A percentile compares a stretch with the other conserved stretches of the same genome.
Conservation (phyloP, 352 stramenopile genomes). For the Aphanomyces astaci region DNA sequence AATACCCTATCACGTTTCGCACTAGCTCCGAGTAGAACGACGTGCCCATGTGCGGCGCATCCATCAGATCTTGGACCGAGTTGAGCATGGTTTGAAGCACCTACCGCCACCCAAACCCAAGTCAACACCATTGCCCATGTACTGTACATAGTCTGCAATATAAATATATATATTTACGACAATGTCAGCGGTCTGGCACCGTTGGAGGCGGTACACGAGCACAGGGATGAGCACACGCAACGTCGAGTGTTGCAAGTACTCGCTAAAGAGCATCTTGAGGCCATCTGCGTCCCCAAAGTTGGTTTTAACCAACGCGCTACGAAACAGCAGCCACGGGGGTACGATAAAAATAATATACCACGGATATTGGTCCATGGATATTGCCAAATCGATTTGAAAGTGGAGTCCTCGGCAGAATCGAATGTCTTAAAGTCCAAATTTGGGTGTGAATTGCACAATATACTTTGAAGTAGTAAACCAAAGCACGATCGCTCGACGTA, state of each 20-base stretch:
- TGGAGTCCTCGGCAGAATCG: no score
- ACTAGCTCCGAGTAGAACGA: slow-evolving; percentile 1
- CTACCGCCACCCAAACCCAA: background rate
- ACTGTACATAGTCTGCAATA: no score
- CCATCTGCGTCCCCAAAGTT: background rate
- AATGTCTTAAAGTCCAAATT: no score
- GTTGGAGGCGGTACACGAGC: slow-evolving; percentile 31
- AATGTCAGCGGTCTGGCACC: slow-evolving; percentile 28
- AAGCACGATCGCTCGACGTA: no score
- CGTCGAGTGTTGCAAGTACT: slow-evolving; percentile 24
- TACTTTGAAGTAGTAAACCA: no score
- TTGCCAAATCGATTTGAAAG: no score
- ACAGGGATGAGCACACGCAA: slow-evolving; percentile 30
- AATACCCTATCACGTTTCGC: background rate
- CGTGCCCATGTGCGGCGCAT: background rate
- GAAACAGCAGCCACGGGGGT: no score
- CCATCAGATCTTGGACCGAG: background rate
- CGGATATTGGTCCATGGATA: no score
- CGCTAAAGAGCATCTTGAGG: slow-evolving; percentile 28
- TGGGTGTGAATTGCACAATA: no score
- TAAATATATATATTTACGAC: background rate
- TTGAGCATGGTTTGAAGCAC: background rate
- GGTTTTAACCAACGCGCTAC: slow-evolving; percentile 2
- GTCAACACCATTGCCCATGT: no score
- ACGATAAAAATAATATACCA: no score